Base-by-base conservation (phyloP, 2,329 filamentous ascomycete genomes). In the Huntiella moniliformis region DNA sequence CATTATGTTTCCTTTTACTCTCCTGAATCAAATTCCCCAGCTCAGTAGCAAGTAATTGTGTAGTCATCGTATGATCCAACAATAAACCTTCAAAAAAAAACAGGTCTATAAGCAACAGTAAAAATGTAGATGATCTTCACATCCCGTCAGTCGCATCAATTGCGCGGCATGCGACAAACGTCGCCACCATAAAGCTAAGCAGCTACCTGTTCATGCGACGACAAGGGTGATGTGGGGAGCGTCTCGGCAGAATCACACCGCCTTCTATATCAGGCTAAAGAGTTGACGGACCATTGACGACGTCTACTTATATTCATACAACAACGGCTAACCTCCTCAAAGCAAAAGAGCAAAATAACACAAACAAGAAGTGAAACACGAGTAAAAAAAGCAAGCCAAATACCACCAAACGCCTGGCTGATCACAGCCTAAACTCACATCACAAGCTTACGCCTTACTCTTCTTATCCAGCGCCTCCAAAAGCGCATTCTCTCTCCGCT, bases 1-100 rank as follows among this genome's bases (percentile, higher is more conserved):
- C 91, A 54, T 81, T 76, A 61, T 95, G 81, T 64, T 93, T 96
- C 56, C 88, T 76, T 64, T 93, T 96, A 59, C 87, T 91, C 67
- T 98, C 91, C 62, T 92, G 84, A 56, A 94, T 80, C 60, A 95
- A 75, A 65, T 84, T 92, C 57, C 80, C 75, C 60, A 95, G 74
- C 72, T 95, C 87, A 49, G 82, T 79, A 58, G 79, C 77, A 56
- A 95, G 73, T 57, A 94, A 78, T 72, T 92, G 84, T 56, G 85
- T 80, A 61, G 86, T 92, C 86, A 94, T 94, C 11, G 13, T 42
- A 7, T 6, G 10, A 28, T 28, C 22, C 7, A 28, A 28, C 6
- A 28, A 28, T 3, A 28, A 28, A n/a, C n/a, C n/a, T n/a, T n/a
- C 22, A 3, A 28, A 28, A 28, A 28, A 28, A 28, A 28, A 28